Evolutionary conservation across 2,329 filamentous ascomycete species (phyloP), one percentile per base, ranked within the genome.

Genomic region (Ophiostoma pallidulum): DNA sequence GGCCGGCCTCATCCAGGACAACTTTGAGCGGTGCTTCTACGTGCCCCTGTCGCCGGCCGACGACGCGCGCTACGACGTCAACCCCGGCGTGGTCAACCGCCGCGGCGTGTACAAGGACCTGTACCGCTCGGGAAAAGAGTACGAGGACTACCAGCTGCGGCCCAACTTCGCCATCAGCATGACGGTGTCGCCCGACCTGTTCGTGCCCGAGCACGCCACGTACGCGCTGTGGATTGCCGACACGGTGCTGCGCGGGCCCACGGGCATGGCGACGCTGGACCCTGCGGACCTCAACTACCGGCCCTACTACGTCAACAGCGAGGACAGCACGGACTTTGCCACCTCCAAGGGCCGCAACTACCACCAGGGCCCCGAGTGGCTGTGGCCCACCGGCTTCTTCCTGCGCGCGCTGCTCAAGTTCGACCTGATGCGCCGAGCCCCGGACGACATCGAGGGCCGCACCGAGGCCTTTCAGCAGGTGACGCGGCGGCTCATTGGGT

Each of bases 81-180:
- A 96, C 64, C 58, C 86, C 0, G 68, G 68, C 13, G 73, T 96
- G 41, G 68, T 97, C 68, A 94, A 95, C 66, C 86, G 92, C 42
- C 81, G 90, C 19, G 94, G 92, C 52, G 94, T 98, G 61, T 98
- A 98, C 78, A 98, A 98, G 69, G 92, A 98, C 63, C 70, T 97
- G 16, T 96, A 96, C 74, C 81, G 77, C 55, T 94, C 89, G 40
- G 88, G 88, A 53, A 97, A 96, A 66, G 87, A 92, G 62, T 96
- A 94, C 61, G 89, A 97, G 62, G 92, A 98, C 67, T 98, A 98
- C 66, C 92, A 98, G 64, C 78, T 98, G 36, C 86, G 92, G 20
- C 75, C 86, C 52, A 98, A 98, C 68, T 97, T 94, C 68, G 78
- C 90, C 28, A 91, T 98, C 55, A 88, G 91, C 56, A 97, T 98